A percentile compares a stretch with the other conserved stretches of the same genome.
phyloP scores from a whole-genome alignment of 345 rosid genomes.

The Lepidium aucheri region DNA sequence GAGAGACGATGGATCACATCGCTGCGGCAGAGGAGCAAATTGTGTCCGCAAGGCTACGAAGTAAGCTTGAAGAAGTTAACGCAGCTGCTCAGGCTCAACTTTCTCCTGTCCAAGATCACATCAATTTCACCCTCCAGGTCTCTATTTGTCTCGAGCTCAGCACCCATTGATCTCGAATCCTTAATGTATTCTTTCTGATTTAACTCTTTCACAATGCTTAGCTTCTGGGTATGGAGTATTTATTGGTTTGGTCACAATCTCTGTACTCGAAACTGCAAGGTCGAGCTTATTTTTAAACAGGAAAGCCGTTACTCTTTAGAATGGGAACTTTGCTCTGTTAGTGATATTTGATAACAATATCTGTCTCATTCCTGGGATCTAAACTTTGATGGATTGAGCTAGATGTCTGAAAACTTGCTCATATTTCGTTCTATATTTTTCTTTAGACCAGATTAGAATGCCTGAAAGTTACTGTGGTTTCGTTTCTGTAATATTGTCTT shows the following conservation, averaged over 20 bases:
- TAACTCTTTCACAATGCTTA: background rate
- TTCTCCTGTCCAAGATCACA: constrained; percentile 68
- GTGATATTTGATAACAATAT: background rate
- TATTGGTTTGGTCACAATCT: background rate
- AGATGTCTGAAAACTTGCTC: background rate
- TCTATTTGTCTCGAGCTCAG: background rate
- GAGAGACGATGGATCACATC: constrained; percentile 49
- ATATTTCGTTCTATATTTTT: background rate
- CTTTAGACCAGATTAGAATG: background rate
- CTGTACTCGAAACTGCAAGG: background rate
- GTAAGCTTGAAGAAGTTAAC: constrained; percentile 63
- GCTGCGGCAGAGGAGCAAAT: constrained; percentile 60
- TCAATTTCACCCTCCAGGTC: constrained; percentile 91
- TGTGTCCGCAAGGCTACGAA: constrained; percentile 55
- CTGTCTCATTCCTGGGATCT: background rate
- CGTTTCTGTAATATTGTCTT: background rate
- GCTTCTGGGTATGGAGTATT: background rate
- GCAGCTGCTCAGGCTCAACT: constrained; percentile 74
- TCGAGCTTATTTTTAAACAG: background rate
- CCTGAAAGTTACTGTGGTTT: background rate
- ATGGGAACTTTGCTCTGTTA: background rate
- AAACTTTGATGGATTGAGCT: background rate
- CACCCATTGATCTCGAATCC: background rate
- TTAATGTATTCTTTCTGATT: background rate
- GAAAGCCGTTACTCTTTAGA: background rate